Evolutionary conservation across 495 filamentous ascomycete species (phyloP).

Genomic region (Tuber aestivum): DNA sequence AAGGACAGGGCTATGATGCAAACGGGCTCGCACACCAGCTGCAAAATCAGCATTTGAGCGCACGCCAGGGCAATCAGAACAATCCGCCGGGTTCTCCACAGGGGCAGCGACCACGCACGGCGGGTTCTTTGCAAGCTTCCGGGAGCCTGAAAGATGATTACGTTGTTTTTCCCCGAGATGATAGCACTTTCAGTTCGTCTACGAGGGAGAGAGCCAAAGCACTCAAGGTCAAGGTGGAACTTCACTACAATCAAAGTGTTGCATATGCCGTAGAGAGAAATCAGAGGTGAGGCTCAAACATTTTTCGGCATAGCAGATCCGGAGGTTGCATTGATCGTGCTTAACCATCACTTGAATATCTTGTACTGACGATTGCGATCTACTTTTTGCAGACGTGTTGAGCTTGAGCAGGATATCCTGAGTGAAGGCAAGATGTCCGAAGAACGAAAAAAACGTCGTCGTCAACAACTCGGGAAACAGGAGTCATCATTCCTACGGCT

Average conservation of each 20-base stretch:
- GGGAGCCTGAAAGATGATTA: constrained; percentile 49
- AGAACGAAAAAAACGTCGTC: constrained; percentile 69
- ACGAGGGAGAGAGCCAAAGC: constrained; percentile 46
- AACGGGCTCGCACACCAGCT: constrained; percentile 91
- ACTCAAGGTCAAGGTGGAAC: constrained; percentile 44
- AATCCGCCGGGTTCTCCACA: constrained; percentile 59
- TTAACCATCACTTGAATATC: constrained; percentile 8
- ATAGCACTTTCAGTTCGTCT: constrained; percentile 33
- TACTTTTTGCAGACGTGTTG: constrained; percentile 61
- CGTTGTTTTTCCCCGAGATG: constrained; percentile 54
- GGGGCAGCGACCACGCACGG: constrained; percentile 73
- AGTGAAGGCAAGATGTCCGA: constrained; percentile 59
- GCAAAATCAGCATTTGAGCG: constrained; percentile 87
- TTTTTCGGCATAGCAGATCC: constrained; percentile 48
- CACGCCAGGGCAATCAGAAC: constrained; percentile 48
- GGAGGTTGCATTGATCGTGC: not conserved
- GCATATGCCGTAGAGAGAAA: constrained; percentile 62
- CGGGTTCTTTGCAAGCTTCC: constrained; percentile 59
- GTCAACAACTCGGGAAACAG: constrained; percentile 67
- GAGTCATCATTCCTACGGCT: constrained; percentile 92
- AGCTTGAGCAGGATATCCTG: constrained; percentile 75
- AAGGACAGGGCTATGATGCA: constrained; percentile 53
- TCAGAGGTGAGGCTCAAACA: constrained; percentile 61
- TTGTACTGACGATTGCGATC: constrained; percentile 10
- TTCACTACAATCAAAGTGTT: constrained; percentile 48